Evolutionary conservation across 768 basidiomycete species (phyloP), one percentile per base, ranked within the genome.

Genomic region (Xerocomellus chrysenteron): DNA sequence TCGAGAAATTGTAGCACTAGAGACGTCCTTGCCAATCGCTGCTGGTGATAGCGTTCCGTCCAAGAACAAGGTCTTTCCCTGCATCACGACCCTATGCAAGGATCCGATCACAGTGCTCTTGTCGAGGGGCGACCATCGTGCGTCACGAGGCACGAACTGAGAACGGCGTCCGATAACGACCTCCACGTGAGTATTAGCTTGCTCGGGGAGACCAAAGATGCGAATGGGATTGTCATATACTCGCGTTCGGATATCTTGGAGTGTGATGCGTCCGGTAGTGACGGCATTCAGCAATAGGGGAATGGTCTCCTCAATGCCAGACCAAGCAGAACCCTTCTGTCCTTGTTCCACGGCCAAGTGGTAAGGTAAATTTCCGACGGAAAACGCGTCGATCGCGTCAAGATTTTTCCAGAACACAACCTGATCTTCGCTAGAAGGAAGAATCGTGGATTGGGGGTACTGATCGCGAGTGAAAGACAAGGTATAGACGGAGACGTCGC

Each of bases 151-250:
- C 14, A 68, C 70, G 69, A 91, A 92, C 42, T 76, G 74, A 19
- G 81, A 78, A 54, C 79, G 80, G 50, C 97, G 85, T 54, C 92
- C 90, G 28, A 97, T 76, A 60, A 95, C 92, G 44, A 99, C 92
- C 68, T 99, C 97, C 37, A 97, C 91, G 60, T 87, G 88, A 1
- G 94, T 94, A 57, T 92, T 82, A 6, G 81, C 68, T 67, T 93
- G 92, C 59, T 97, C 93, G 0, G 92, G 87, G 13, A 98, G 80
- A 35, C 87, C 88, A 69, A 98, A 97, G 68, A 99, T 98, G 40
- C 84, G 81, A 19, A 90, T 82, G 2, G 97, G 96, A 72, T 97
- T 98, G 65, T 98, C 94, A 68, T 94, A 86, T 17, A 98, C 71
- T 46, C 94, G 85, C n/a, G 78, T 68, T 36, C 84, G 85, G 61